Conservation (phyloP, 306 rosid genomes). For the Luffa acutangula region DNA sequence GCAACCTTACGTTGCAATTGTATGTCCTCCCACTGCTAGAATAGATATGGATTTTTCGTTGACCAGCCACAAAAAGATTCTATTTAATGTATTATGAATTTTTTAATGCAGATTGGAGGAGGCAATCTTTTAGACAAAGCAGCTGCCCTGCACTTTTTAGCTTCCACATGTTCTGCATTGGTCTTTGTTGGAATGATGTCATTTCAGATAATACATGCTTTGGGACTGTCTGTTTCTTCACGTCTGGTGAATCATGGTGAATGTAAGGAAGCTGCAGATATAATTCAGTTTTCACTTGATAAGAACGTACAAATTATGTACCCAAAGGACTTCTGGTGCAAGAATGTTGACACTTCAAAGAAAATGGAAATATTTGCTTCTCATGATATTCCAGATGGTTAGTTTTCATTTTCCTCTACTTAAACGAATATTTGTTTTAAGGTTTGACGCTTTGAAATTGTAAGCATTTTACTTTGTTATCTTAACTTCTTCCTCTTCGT, state of each 20-base stretch:
- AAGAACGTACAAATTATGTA: constrained; percentile 41
- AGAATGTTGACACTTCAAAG: constrained; percentile 30
- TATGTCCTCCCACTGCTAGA: constrained; percentile 23
- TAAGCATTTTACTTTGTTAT: not conserved
- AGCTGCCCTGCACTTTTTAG: constrained; percentile 59
- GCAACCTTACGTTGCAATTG: constrained; percentile 78
- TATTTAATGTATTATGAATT: not conserved
- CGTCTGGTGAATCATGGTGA: constrained; percentile 40
- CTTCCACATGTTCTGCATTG: constrained; percentile 61
- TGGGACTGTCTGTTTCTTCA: constrained; percentile 50
- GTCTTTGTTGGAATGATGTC: constrained; percentile 83
- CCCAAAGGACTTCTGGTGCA: constrained; percentile 85
- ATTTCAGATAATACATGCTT: constrained; percentile 78
- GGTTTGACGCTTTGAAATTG: not conserved
- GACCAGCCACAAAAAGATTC: not conserved
- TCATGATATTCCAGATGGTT: constrained; percentile 58
- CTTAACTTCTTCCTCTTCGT: not conserved
- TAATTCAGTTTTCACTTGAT: constrained; percentile 38
- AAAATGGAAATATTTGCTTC: constrained; percentile 45
- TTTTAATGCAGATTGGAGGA: constrained; percentile 70
- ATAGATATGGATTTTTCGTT: not conserved
- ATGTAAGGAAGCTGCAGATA: constrained; percentile 35
- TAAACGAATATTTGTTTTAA: not conserved
- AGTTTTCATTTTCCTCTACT: constrained; percentile 14
- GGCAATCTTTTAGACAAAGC: constrained; percentile 50